Evolutionary conservation across 2,329 filamentous ascomycete species (phyloP).

Genomic region (Fulvia fulva): DNA sequence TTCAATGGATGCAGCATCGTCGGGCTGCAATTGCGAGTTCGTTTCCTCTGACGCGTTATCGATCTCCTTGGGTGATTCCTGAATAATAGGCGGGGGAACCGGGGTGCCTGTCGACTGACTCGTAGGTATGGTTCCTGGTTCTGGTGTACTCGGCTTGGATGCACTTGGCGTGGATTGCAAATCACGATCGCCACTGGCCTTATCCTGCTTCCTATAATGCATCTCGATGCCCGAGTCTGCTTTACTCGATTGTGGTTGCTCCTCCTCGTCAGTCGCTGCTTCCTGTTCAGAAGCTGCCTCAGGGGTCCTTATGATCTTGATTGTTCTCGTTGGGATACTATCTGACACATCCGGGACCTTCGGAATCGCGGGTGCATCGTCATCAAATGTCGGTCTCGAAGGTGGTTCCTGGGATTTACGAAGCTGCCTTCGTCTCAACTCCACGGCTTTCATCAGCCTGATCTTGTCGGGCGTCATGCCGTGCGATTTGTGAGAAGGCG

Average conservation of each 20-base stretch:
- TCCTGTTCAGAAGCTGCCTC: not conserved
- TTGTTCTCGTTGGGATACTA: not conserved
- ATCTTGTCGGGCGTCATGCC: conserved; percentile 81
- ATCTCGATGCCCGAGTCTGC: conserved; percentile 56
- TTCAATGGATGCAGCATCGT: conserved; percentile 7
- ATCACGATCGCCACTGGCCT: not conserved
- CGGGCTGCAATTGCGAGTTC: not conserved
- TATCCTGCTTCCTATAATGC: conserved; percentile 33
- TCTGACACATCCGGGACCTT: conserved; percentile 9
- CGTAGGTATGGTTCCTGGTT: not conserved
- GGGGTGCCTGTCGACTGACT: not conserved
- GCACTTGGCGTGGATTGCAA: conserved; percentile 1
- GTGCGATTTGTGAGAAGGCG: conserved; percentile 38
- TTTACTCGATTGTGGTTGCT: conserved; percentile 37
- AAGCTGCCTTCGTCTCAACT: conserved; percentile 80
- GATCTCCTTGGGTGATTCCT: not conserved
- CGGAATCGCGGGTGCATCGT: conserved; percentile 19
- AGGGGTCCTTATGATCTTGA: not conserved
- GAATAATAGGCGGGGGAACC: not conserved
- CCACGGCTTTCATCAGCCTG: conserved; percentile 88
- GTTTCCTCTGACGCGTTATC: not conserved
- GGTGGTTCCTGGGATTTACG: conserved; percentile 27
- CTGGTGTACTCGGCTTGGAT: not conserved
- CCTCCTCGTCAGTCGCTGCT: conserved; percentile 22
- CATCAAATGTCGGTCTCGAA: conserved; percentile 6